A percentile compares a stretch with the other conserved stretches of the same genome.
Evolutionary conservation across 805 yeast species (phyloP).

Genomic region (Saturnispora kantuleensis): DNA sequence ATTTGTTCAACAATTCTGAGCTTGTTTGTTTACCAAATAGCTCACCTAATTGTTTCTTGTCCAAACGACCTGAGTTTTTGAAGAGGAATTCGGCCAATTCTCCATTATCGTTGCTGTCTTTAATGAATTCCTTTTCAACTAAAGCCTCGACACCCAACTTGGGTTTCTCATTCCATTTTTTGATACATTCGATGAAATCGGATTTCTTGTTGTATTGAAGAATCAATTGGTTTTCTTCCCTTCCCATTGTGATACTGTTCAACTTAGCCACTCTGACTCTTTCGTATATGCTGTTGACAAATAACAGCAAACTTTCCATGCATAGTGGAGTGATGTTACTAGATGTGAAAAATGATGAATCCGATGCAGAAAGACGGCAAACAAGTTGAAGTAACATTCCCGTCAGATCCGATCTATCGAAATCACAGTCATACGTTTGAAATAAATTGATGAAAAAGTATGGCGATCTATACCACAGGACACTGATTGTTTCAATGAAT

Average conservation of each 20-base stretch:
- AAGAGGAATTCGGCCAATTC: conserved; percentile 71
- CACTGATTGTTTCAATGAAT: conserved; percentile 73
- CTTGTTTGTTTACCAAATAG: conserved; percentile 70
- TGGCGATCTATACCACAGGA: conserved; percentile 74
- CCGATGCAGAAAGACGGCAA: conserved; percentile 75
- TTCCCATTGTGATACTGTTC: conserved; percentile 14
- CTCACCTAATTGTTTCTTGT: conserved; percentile 84
- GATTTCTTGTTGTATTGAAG: conserved; percentile 49
- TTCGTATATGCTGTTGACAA: conserved; percentile 52
- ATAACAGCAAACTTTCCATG: conserved; percentile 73
- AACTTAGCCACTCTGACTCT: conserved; percentile 31
- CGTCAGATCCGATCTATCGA: conserved; percentile 73
- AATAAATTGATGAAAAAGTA: conserved; percentile 66
- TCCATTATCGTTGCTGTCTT: conserved; percentile 33
- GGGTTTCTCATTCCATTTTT: conserved; percentile 69
- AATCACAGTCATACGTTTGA: conserved; percentile 82
- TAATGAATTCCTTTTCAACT: conserved; percentile 56
- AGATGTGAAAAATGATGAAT: conserved; percentile 68
- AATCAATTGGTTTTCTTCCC: conserved; percentile 26
- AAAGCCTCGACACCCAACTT: conserved; percentile 61
- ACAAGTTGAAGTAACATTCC: conserved; percentile 57
- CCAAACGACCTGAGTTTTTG: conserved; percentile 69
- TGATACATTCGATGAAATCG: conserved; percentile 67
- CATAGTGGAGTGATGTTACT: conserved; percentile 90
- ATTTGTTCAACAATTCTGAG: conserved; percentile 46